These are phyloP conservation scores for Paraphaeosphaeria minitans DNA, from an alignment of 2,329 filamentous ascomycete species.

Conservation along the genomic window DNA sequence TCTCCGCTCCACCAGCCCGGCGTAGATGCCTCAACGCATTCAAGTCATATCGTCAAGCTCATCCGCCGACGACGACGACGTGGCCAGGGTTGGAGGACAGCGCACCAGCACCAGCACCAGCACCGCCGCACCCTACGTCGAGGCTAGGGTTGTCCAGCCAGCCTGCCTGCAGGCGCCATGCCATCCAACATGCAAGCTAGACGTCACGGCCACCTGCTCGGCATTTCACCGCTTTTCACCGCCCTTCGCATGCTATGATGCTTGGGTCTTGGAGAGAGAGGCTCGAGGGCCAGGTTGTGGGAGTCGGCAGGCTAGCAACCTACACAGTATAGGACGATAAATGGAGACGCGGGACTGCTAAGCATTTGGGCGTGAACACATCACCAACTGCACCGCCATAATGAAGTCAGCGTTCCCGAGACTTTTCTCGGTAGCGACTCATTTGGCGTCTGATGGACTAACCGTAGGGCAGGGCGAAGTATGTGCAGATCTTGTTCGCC, in stretches of 20 bases:
- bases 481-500: slow-evolving; percentile 49
- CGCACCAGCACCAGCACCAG: slow-evolving; percentile 35
- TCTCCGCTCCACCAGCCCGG: slow-evolving; percentile 13
- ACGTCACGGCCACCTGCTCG: slow-evolving; percentile 34
- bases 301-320: not conserved
- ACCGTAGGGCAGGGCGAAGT: slow-evolving; percentile 42
- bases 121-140: slow-evolving; percentile 26
- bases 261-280: slow-evolving; percentile 13
- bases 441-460: slow-evolving; percentile 43
- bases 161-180: slow-evolving; percentile 39
- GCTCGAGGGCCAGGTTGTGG: slow-evolving; percentile 4
- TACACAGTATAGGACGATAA: not conserved
- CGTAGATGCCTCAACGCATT: not conserved
- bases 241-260: slow-evolving; percentile 13
- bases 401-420: slow-evolving; percentile 46
- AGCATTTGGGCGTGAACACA: slow-evolving; percentile 40
- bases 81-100: slow-evolving; percentile 38
- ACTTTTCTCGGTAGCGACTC: slow-evolving; percentile 42
- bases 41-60: not conserved
- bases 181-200: slow-evolving; percentile 30
- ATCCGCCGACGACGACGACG: slow-evolving; percentile 30
- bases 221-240: slow-evolving; percentile 45
- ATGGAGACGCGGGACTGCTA: slow-evolving; percentile 21
- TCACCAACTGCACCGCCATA: slow-evolving; percentile 43
- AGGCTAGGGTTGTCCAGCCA: slow-evolving; percentile 28